These are phyloP conservation scores for Tanacetum coccineum DNA, from an alignment of 129 eudicot genomes.

Conservation along the genomic window DNA sequence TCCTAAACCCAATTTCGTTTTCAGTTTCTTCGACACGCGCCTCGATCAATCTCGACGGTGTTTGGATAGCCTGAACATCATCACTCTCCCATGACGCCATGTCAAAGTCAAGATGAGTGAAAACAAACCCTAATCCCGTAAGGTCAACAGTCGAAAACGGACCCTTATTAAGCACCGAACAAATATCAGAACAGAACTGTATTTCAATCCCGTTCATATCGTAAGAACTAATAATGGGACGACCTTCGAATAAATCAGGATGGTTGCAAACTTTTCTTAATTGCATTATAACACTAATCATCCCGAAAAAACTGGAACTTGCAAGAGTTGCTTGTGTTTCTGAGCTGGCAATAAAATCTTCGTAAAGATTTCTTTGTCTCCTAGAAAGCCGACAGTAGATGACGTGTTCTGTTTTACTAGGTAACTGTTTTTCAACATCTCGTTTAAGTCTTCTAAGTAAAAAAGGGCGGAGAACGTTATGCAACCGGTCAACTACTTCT, in stretches of 20 bases:
- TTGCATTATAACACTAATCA: constrained; percentile 98
- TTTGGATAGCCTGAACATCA: constrained; percentile 72
- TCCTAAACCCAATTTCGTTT: constrained; percentile 28
- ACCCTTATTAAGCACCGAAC: constrained; percentile 50
- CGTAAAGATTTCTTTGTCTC: constrained; percentile 92
- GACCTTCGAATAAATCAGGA: constrained; percentile 98
- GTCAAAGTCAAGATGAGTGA: constrained; percentile 73
- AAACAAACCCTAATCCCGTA: constrained; percentile 62
- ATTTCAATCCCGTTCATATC: constrained; percentile 79
- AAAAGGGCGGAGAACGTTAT: constrained; percentile 95
- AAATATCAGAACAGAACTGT: constrained; percentile 74
- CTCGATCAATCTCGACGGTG: constrained; percentile 70
- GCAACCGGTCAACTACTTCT: constrained; percentile 97
- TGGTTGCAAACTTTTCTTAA: constrained; percentile 98
- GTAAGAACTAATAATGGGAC: constrained; percentile 95
- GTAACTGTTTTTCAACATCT: constrained; percentile 98
- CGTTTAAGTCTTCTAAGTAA: constrained; percentile 89
- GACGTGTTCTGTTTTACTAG: constrained; percentile 82
- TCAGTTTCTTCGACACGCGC: constrained; percentile 33
- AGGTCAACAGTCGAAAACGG: constrained; percentile 72
- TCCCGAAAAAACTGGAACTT: constrained; percentile 86
- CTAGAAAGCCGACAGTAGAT: constrained; percentile 89
- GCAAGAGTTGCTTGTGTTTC: constrained; percentile 95
- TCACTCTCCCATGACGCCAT: constrained; percentile 94
- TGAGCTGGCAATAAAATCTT: constrained; percentile 94